phyloP scores from a whole-genome alignment of 2,329 filamentous ascomycete species.

The Xylariaceae sp. region DNA sequence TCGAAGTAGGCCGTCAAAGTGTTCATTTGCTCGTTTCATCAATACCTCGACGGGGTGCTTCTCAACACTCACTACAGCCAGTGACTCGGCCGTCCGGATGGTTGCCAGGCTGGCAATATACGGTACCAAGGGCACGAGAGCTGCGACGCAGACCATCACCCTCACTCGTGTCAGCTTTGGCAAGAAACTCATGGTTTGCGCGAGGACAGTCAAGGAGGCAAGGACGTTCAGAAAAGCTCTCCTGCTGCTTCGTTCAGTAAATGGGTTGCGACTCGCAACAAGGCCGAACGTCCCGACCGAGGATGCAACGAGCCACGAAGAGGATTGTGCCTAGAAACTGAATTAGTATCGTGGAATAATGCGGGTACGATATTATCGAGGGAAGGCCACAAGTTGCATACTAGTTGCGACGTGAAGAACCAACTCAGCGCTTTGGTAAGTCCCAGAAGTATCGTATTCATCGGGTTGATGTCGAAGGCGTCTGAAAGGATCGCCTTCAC shows the following conservation, averaged over 20 bases:
- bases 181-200: constrained; percentile 31
- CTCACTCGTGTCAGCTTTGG: constrained; percentile 30
- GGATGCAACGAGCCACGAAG: constrained; percentile 33
- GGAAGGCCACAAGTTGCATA: constrained; percentile 20
- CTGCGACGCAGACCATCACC: constrained; percentile 30
- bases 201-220: constrained; percentile 31
- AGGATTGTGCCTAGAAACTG: constrained; percentile 29
- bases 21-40: constrained; percentile 23
- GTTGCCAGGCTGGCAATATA: constrained; percentile 29
- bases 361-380: too few species aligned
- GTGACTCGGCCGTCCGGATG: constrained; percentile 21
- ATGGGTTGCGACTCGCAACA: constrained; percentile 29
- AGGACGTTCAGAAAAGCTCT: constrained; percentile 27
- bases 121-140: constrained; percentile 30
- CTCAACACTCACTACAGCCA: constrained; percentile 2
- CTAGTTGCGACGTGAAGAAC: constrained; percentile 33
- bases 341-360: neutral
- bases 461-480: constrained; percentile 16
- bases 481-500: constrained; percentile 26
- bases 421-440: constrained; percentile 33
- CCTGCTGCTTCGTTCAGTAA: constrained; percentile 25
- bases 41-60: constrained; percentile 37
- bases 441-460: constrained; percentile 23
- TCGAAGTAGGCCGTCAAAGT: constrained; percentile 31
- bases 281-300: constrained; percentile 33